Percentiles rank a stretch among this genome's conserved stretches.
phyloP scores from a whole-genome alignment of 2,329 filamentous ascomycete species.

The Aspergillus sp. region DNA sequence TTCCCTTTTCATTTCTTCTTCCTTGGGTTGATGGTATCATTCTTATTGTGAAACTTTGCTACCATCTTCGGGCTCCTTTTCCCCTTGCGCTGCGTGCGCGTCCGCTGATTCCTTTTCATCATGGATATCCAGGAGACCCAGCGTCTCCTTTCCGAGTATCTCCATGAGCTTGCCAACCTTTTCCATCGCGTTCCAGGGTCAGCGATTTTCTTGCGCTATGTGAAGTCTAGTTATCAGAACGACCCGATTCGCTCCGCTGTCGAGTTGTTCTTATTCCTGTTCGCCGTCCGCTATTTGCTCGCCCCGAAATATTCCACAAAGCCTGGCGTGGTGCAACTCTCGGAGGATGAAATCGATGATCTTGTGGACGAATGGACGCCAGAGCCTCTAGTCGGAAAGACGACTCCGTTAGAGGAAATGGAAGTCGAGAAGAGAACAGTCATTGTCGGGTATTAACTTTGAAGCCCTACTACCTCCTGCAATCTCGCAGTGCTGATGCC shows the following conservation, averaged over 20 bases:
- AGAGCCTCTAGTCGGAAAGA: conserved; percentile 78
- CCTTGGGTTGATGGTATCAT: conserved; percentile 1
- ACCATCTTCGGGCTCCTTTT: neutral
- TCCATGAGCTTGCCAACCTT: conserved; percentile 58
- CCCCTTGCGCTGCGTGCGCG: conserved; percentile 6
- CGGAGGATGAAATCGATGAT: conserved; percentile 96
- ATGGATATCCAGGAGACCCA: conserved; percentile 61
- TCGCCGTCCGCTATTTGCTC: conserved; percentile 90
- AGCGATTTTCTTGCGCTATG: conserved; percentile 89
- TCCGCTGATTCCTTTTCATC: conserved; percentile 20
- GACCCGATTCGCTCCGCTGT: conserved; percentile 92
- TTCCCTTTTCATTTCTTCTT: neutral
- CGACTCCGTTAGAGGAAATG: conserved; percentile 71
- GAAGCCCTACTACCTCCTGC: neutral
- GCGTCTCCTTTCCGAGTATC: conserved; percentile 53
- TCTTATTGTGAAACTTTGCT: conserved; percentile 21
- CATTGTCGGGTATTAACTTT: conserved; percentile 71
- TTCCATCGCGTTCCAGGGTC: conserved; percentile 94
- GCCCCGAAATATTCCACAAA: conserved; percentile 92
- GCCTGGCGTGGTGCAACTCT: conserved; percentile 83
- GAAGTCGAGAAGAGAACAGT: conserved; percentile 84
- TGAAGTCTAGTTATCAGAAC: conserved; percentile 96
- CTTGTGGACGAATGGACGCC: conserved; percentile 95
- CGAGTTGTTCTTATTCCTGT: conserved; percentile 89
- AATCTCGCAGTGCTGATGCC: conserved; percentile 9